Base-by-base conservation (phyloP, 2,329 filamentous ascomycete genomes). In the Leptographium procerum region DNA sequence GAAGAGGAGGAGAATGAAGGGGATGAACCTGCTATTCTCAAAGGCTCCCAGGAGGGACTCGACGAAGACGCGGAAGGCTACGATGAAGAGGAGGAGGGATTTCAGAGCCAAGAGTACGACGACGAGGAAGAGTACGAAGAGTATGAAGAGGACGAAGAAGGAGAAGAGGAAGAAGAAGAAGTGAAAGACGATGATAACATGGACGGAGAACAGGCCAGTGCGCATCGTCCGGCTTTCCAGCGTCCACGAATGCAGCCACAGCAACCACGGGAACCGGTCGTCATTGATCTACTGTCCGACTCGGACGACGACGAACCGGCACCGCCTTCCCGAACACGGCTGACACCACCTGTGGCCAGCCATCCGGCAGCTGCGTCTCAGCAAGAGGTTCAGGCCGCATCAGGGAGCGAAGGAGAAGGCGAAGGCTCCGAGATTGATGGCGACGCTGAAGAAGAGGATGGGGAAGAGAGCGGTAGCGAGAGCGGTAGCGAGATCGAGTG, bases 271-370 rank as follows among this genome's bases (percentile, higher is more conserved):
- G 4, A 43, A 43, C 74, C 75, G 2, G 69, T 77, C 4, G 69
- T 78, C 26, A 79, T 79, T 60, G 71, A 71, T 57, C 64, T 79
- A n/a, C 9, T 56, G 40, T 47, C 40, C 8, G 54, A 56, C 29
- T 56, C 54, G 43, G 54, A 56, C 11, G 54, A 55, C 24, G 52
- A 56, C 28, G 54, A 56, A 24, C 24, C 40, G 16, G 16, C 54
- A n/a, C 40, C 54, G 7, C 16, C 53, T 22, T 19, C 60, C 24
- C 24, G n/a, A 43, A n/a, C 22, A 43, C 40, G 19, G 40, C 40
- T 43, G 40, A 43, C 40, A 43, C 40, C 40, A 9, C 40, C 40
- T 19, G 7, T 19, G 19, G n/a, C 40, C 16, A 43, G 40, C 40
- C 13, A 50, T 13, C 24, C 22, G 11, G 47, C 26, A 8, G 26